A percentile compares a stretch with the other conserved stretches of the same genome.
Evolutionary conservation across 1,139 yeast genomes (phyloP).

Genomic region (Debaryomyces psychrophilus): DNA sequence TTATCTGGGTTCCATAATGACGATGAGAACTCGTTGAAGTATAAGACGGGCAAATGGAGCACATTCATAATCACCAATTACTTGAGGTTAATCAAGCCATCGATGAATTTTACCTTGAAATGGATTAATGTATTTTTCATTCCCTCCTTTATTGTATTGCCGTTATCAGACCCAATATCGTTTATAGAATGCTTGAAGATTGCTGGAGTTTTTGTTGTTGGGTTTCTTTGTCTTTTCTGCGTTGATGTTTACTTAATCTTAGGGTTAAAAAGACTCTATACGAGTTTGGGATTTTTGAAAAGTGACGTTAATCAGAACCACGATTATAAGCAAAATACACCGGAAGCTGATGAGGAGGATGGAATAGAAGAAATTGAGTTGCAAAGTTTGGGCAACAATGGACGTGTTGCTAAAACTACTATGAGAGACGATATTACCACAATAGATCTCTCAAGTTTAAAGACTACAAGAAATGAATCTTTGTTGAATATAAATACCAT

Average conservation of each 20-base stretch:
- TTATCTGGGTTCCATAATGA: constrained; percentile 18
- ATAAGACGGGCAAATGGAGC: constrained; percentile 31
- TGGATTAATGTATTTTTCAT: constrained; percentile 83
- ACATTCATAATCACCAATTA: constrained; percentile 42
- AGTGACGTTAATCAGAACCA: constrained; percentile 14
- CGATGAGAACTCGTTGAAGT: constrained; percentile 11
- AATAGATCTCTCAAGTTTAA: constrained; percentile 30
- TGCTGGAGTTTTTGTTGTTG: constrained; percentile 71
- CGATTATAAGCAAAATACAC: constrained; percentile 12
- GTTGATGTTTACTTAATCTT: constrained; percentile 44
- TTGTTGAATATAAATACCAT: constrained; percentile 6
- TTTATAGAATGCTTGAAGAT: constrained; percentile 72
- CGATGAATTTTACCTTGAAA: constrained; percentile 68
- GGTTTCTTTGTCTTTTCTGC: constrained; percentile 57
- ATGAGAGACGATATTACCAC: constrained; percentile 44
- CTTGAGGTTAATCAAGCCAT: constrained; percentile 56
- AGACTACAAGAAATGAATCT: constrained; percentile 21
- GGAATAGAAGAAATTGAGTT: constrained; percentile 24
- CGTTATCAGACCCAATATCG: constrained; percentile 64
- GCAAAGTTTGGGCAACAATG: constrained; percentile 2
- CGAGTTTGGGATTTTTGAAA: constrained; percentile 21
- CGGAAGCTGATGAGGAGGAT: neutral
- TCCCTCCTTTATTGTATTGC: constrained; percentile 74
- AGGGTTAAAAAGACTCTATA: constrained; percentile 30
- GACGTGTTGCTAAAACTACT: constrained; percentile 24